Conservation (phyloP, 192 early-diverging fungal species). For the Gigaspora rosea region DNA sequence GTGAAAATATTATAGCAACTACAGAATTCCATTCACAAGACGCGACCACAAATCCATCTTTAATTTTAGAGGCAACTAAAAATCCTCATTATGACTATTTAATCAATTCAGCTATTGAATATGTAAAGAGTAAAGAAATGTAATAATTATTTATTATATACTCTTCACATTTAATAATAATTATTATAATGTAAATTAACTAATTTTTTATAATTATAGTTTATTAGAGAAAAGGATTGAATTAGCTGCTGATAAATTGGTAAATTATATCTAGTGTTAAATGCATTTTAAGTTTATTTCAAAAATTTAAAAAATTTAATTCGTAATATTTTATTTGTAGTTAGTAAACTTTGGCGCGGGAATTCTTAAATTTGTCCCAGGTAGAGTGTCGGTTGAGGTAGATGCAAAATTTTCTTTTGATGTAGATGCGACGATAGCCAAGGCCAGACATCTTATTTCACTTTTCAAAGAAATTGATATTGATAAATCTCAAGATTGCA, state of each 20-base stretch:
- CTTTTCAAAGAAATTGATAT: conserved; percentile 92
- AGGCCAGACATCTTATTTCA: conserved; percentile 86
- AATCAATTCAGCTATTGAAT: conserved; percentile 87
- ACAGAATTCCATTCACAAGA: conserved; percentile 97
- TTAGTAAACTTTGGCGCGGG: conserved; percentile 96
- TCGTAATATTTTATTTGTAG: conserved; percentile 31
- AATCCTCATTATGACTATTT: conserved; percentile 86
- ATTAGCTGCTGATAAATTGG: conserved; percentile 88
- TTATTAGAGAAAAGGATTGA: conserved; percentile 75
- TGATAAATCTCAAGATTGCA: conserved; percentile 94
- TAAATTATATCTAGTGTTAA: conserved; percentile 12
- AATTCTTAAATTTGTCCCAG: conserved; percentile 96
- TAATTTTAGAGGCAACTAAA: conserved; percentile 91
- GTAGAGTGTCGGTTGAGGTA: conserved; percentile 98
- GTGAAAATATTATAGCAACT: conserved; percentile 62
- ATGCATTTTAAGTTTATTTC: background rate
- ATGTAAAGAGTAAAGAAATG: conserved; percentile 69
- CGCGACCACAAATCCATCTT: conserved; percentile 98
- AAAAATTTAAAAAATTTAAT: conserved; percentile 14
- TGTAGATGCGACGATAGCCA: conserved; percentile 88
- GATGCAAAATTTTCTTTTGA: conserved; percentile 96
- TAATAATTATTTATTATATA: conserved; percentile 34
- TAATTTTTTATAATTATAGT: conserved; percentile 33
- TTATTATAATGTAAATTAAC: background rate
- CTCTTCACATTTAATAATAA: background rate